Percentiles rank a stretch among this genome's conserved stretches.
Conservation (phyloP, 169 alveolate genomes). For the Toxoplasma gondii region DNA sequence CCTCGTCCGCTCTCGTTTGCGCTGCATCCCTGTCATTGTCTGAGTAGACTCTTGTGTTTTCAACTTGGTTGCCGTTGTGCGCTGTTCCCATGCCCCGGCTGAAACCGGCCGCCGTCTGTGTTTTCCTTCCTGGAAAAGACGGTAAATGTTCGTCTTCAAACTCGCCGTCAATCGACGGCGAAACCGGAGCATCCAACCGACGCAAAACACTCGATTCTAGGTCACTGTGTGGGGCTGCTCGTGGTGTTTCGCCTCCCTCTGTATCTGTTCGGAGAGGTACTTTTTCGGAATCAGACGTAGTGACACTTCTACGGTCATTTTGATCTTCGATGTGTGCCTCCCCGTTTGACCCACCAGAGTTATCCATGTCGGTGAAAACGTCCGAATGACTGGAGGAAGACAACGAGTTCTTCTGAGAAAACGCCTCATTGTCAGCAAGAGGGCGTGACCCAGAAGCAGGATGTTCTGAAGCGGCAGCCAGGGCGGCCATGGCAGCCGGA, state of each 20-base stretch:
- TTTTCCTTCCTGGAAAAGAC: no score
- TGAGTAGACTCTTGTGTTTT: no score
- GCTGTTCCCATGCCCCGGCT: no score
- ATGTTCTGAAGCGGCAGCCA: background rate
- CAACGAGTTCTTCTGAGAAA: background rate
- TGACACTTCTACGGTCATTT: background rate
- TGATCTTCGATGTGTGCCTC: background rate
- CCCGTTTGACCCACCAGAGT: background rate
- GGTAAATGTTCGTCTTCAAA: no score
- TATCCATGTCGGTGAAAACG: background rate
- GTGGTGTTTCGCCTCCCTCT: background rate
- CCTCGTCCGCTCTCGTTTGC: background rate
- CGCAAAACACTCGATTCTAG: background rate
- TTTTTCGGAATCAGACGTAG: background rate
- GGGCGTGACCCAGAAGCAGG: background rate
- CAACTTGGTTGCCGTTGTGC: no score
- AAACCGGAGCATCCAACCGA: background rate
- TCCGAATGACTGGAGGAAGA: background rate
- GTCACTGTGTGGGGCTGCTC: background rate
- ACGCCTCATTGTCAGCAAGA: background rate
- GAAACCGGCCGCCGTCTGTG: no score
- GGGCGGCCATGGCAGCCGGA: conserved; percentile 4
- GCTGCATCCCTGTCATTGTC: no score
- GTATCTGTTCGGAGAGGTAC: background rate
- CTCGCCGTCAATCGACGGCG: background rate